Percentiles rank a stretch among this genome's conserved stretches.
Conservation (phyloP, 768 basidiomycete genomes). For the Dioszegia hungarica region DNA sequence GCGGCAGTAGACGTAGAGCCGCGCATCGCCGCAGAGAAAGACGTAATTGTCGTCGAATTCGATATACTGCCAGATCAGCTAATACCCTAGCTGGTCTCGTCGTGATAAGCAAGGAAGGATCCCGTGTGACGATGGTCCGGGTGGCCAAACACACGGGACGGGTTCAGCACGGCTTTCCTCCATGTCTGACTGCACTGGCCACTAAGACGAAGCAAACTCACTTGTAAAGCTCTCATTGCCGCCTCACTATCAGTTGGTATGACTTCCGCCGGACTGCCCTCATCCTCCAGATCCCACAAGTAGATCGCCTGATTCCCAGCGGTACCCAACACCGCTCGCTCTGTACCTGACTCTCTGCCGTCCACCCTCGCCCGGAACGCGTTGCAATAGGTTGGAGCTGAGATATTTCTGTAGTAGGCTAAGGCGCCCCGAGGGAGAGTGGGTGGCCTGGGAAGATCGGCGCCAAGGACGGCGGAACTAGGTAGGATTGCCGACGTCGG, state of each 20-base stretch:
- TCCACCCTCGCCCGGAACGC: slow-evolving; percentile 36
- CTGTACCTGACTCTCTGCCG: slow-evolving; percentile 10
- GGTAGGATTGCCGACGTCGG: not conserved
- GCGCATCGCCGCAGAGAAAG: slow-evolving; percentile 17
- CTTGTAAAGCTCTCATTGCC: no score
- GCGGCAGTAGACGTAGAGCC: slow-evolving; percentile 23
- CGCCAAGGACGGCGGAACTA: no score
- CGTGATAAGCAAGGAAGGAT: no score
- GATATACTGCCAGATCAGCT: slow-evolving; percentile 24
- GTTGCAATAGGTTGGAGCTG: slow-evolving; percentile 22
- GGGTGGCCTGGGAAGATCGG: not conserved
- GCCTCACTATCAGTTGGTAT: not conserved
- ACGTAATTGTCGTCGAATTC: slow-evolving; percentile 38
- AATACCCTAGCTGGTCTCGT: not conserved
- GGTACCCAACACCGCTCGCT: slow-evolving; percentile 22
- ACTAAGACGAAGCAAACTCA: no score
- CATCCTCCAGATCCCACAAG: slow-evolving; percentile 32
- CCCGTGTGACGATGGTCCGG: no score
- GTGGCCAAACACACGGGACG: no score
- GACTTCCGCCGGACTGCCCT: slow-evolving; percentile 4
- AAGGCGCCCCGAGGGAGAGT: slow-evolving; percentile 30
- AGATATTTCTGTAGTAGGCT: slow-evolving; percentile 21
- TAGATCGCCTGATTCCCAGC: slow-evolving; percentile 27
- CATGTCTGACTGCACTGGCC: no score
- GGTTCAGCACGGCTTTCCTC: no score